Evolutionary conservation across 257 asterid species (phyloP).

Genomic region (Nicotiana attenuata): DNA sequence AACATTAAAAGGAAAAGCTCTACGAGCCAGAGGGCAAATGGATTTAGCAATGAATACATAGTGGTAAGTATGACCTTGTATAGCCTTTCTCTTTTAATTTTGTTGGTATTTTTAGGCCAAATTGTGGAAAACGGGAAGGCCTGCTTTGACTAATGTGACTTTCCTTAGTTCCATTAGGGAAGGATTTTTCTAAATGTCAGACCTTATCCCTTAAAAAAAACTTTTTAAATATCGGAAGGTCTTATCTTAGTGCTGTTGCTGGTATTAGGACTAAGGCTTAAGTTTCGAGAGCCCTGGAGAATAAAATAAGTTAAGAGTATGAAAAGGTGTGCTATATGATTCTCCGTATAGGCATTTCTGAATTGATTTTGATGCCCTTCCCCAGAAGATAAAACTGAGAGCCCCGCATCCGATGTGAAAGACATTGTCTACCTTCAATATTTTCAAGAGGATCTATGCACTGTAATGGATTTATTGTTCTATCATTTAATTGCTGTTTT

Average conservation of each 20-base stretch:
- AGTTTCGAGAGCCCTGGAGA: not conserved
- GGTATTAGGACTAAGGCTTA: not conserved
- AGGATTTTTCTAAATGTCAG: not conserved
- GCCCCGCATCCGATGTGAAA: not conserved
- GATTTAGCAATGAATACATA: slow-evolving; percentile 85
- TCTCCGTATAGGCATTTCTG: not conserved
- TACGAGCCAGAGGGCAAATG: slow-evolving; percentile 42
- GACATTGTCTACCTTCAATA: not conserved
- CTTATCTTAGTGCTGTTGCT: not conserved
- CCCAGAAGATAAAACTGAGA: not conserved
- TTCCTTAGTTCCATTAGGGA: not conserved
- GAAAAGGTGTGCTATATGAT: not conserved
- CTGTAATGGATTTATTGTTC: too few relatives aligned
- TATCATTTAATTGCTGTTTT: not conserved
- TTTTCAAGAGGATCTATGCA: not conserved
- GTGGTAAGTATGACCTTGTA: slow-evolving; percentile 49
- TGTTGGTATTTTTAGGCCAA: not conserved
- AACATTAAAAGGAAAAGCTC: slow-evolving; percentile 70
- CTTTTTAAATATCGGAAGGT: not conserved
- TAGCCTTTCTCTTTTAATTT: not conserved
- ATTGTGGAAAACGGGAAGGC: not conserved
- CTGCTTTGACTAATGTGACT: not conserved
- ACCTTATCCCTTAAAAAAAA: not conserved
- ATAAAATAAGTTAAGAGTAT: not conserved
- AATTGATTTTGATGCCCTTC: not conserved